These are phyloP conservation scores for Echium plantagineum DNA, from an alignment of 257 asterid species.

Conservation along the genomic window DNA sequence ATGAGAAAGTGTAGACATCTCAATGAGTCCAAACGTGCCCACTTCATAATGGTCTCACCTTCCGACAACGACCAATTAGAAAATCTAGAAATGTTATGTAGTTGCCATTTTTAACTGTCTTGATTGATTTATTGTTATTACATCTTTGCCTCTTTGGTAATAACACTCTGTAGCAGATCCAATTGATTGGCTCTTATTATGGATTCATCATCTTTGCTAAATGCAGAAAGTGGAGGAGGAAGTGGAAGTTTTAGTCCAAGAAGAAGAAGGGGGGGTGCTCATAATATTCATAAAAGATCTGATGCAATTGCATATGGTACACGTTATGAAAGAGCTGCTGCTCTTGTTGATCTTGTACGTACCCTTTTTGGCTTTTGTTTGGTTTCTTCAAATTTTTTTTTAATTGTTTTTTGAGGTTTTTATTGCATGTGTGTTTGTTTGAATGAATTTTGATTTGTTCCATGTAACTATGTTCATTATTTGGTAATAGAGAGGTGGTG, in stretches of 20 bases:
- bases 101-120: no score
- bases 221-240: conserved; percentile 25
- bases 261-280: conserved; percentile 11
- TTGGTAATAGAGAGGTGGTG: no score
- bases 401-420: background rate
- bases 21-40: no score
- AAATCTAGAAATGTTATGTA: no score
- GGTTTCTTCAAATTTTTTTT: background rate
- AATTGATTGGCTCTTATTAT: no score
- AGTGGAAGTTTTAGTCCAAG: conserved; percentile 9
- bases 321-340: conserved; percentile 80
- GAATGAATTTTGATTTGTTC: background rate
- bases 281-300: conserved; percentile 26
- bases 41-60: no score
- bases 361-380: background rate
- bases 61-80: no score
- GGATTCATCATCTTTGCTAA: conserved; percentile 23
- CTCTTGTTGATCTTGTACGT: conserved; percentile 91
- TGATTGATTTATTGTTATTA: no score
- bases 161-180: background rate
- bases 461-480: no score
- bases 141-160: no score
- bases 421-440: background rate
- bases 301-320: conserved; percentile 82
- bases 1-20: no score